Conservation (phyloP, 2,329 filamentous ascomycete genomes). For the Chalaropsis thielavioides region DNA sequence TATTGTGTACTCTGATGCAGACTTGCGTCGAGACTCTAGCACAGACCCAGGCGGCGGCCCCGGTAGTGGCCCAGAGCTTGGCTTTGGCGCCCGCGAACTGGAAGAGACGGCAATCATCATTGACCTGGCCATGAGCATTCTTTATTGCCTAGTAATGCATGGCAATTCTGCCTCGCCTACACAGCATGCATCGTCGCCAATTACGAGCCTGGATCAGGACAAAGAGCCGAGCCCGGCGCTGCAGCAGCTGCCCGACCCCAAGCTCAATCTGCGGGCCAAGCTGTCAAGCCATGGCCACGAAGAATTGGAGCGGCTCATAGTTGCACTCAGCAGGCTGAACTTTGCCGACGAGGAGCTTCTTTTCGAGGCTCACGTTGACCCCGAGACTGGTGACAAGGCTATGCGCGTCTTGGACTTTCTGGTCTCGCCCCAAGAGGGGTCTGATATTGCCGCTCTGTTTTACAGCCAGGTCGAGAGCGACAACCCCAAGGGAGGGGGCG, state of each 20-base stretch:
- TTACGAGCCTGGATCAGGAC: background rate
- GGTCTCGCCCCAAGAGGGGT: slow-evolving; percentile 58
- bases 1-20: background rate
- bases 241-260: slow-evolving; percentile 16
- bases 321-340: slow-evolving; percentile 68
- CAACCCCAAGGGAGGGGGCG: background rate
- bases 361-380: slow-evolving; percentile 60
- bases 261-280: slow-evolving; percentile 5
- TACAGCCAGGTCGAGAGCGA: background rate
- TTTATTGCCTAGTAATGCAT: slow-evolving; percentile 5
- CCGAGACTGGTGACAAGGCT: slow-evolving; percentile 66
- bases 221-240: background rate
- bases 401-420: slow-evolving; percentile 67
- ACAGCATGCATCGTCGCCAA: background rate
- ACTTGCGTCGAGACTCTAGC: background rate
- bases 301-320: slow-evolving; percentile 66
- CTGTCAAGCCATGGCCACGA: slow-evolving; percentile 30
- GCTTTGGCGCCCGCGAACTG: slow-evolving; percentile 1
- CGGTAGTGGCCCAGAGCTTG: slow-evolving; percentile 27
- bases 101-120: background rate
- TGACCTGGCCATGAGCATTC: slow-evolving; percentile 21
- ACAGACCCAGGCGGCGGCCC: background rate
- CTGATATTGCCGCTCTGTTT: slow-evolving; percentile 31
- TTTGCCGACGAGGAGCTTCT: slow-evolving; percentile 68
- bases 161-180: background rate